Evolutionary conservation across 495 filamentous ascomycete species (phyloP).

Genomic region (Penicillium bialowiezense): DNA sequence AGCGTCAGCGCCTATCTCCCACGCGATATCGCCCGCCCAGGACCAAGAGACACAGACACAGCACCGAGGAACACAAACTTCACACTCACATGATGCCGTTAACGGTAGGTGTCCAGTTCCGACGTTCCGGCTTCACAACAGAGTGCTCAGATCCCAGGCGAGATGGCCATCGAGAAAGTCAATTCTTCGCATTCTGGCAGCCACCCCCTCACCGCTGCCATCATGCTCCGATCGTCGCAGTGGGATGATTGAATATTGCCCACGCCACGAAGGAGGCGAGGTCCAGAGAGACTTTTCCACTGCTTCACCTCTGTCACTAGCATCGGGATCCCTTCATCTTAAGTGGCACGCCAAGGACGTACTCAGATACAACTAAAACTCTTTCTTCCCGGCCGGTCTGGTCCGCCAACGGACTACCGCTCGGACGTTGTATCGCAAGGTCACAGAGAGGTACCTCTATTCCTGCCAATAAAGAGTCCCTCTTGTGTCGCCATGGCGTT

Average conservation of each 20-base stretch:
- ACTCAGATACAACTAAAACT: constrained; percentile 5
- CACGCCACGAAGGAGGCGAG: constrained; percentile 3
- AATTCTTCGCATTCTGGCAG: constrained; percentile 15
- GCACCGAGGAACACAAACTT: constrained; percentile 1
- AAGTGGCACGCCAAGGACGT: neutral
- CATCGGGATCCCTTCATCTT: neutral
- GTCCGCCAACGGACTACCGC: constrained; percentile 1
- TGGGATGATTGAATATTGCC: neutral
- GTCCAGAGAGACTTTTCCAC: neutral
- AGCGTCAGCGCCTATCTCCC: neutral
- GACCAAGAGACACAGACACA: neutral
- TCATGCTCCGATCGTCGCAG: neutral
- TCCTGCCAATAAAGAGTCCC: neutral
- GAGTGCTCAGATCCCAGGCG: constrained; percentile 1
- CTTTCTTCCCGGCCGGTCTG: constrained; percentile 4
- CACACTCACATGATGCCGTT: constrained; percentile 13
- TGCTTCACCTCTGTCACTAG: neutral
- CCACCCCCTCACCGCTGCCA: constrained; percentile 15
- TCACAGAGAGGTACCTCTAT: constrained; percentile 16
- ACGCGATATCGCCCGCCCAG: neutral
- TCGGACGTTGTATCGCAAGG: constrained; percentile 12
- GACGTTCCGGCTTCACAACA: constrained; percentile 16
- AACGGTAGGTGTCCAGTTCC: constrained; percentile 11
- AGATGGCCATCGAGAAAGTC: constrained; percentile 9
- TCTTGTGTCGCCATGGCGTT: constrained; percentile 1